Conservation (phyloP, 352 stramenopile species). For the Pythium sukuiense region DNA sequence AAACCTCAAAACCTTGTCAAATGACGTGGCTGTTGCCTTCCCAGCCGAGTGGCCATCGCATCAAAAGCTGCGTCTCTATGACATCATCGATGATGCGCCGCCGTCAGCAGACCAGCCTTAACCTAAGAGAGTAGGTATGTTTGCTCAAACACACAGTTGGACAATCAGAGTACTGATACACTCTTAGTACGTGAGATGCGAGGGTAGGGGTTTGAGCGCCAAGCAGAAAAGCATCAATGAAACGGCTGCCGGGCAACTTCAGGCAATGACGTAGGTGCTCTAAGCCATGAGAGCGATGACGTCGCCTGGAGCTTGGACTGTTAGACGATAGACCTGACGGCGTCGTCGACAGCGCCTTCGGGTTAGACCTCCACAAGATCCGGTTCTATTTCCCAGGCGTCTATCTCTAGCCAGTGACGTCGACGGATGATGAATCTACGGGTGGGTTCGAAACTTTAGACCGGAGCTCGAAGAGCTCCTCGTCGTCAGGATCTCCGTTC, state of each 20-base stretch:
- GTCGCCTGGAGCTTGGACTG: too few relatives aligned
- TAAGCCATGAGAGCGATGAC: slow-evolving; percentile 3
- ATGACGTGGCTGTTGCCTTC: slow-evolving; percentile 13
- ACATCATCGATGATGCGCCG: slow-evolving; percentile 31
- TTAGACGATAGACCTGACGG: slow-evolving; percentile 11
- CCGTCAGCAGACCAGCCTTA: slow-evolving; percentile 11
- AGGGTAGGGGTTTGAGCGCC: slow-evolving; percentile 9
- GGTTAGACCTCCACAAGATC: not conserved
- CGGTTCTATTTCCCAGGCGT: slow-evolving; percentile 3
- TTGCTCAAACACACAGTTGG: not conserved
- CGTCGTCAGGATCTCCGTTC: not conserved
- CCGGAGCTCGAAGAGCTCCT: too few relatives aligned
- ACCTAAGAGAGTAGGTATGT: slow-evolving; percentile 5
- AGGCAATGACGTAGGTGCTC: slow-evolving; percentile 23
- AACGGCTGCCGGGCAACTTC: slow-evolving; percentile 12
- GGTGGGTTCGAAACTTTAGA: not conserved
- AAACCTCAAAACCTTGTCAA: slow-evolving; percentile 24
- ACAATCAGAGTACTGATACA: slow-evolving; percentile 12
- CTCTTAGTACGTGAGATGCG: not conserved
- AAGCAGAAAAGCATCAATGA: slow-evolving; percentile 24
- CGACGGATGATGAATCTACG: not conserved
- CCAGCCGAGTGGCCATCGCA: not conserved
- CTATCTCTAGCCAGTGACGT: slow-evolving; percentile 1
- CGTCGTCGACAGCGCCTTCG: slow-evolving; percentile 2
- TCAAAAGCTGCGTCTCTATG: slow-evolving; percentile 18